Base-by-base conservation (phyloP, 768 basidiomycete species). In the Termitomyces sp. region DNA sequence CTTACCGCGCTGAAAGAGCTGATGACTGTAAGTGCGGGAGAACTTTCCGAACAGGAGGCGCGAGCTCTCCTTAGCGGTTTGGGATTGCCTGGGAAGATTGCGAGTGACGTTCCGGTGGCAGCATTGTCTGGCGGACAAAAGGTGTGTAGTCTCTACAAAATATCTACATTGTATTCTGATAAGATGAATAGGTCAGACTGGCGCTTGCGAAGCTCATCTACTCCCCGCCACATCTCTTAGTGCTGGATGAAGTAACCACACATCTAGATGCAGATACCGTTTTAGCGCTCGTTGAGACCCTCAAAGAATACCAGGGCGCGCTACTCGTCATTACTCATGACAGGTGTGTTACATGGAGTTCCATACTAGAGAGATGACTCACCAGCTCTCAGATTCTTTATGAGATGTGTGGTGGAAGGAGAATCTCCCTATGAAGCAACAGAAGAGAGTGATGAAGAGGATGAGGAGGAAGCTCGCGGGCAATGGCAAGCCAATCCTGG, bases 271-370 rank as follows among this genome's bases (percentile, higher is more conserved):
- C 79, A 46, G 79, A 81, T 31, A 88, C 86, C 3, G 83, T 88
- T 37, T 71, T 79, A 60, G 83, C 83, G 0, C 72, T 90, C 2
- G 81, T 83, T 0, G 72, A 75, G 25, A 80, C 83, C 8, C 73
- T 89, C 46, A 76, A 76, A 52, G 70, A 68, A 14, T 89, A 79
- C 65, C 72, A 71, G 32, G 87, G 88, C 0, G 86, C 81, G 1
- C 67, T 89, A 36, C 72, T 88, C 10, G 73, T 88, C n/a, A 81
- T 89, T 53, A 87, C 84, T 49, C 88, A 90, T 67, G 88, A 90
- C 54, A 56, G 69, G 65, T 64, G 57, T 42, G 58, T 56, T 6
- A 1, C 1, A 11, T 36, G 12, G 10, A 34, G n/a, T 25, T 17
- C 8, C 3, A 42, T 10, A 2, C 29, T 14, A 29, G n/a, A 2